Conservation (phyloP, 2,329 filamentous ascomycete genomes). For the Aureobasidium uvarum region DNA sequence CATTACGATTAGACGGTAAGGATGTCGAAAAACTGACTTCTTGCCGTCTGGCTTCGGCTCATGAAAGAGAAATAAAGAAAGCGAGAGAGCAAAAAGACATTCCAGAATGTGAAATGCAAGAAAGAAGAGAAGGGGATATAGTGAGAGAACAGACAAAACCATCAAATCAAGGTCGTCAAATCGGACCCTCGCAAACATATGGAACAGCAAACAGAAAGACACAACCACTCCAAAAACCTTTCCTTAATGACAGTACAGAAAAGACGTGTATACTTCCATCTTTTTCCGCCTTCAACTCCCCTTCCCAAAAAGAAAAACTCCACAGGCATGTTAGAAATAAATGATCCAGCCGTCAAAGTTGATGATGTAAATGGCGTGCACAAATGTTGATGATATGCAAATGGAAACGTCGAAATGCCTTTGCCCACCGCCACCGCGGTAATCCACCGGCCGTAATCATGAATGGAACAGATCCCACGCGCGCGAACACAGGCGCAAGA, state of each 20-base stretch:
- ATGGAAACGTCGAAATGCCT: slow-evolving; percentile 1
- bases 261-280: slow-evolving; percentile 12
- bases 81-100: not conserved
- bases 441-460: not conserved
- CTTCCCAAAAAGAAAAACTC: not conserved
- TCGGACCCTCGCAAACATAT: not conserved
- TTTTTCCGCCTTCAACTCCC: slow-evolving; percentile 15
- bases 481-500: slow-evolving; percentile 77
- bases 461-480: slow-evolving; percentile 94
- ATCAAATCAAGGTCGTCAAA: slow-evolving; percentile 4
- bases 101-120: not conserved
- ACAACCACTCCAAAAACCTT: slow-evolving; percentile 1
- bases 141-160: not conserved
- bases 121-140: slow-evolving; percentile 22
- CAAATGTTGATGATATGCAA: slow-evolving; percentile 21
- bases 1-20: slow-evolving; percentile 26
- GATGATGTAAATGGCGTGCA: slow-evolving; percentile 19
- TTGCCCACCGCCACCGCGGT: not conserved
- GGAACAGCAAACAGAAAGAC: not conserved
- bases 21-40: slow-evolving; percentile 19
- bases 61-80: not conserved
- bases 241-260: slow-evolving; percentile 6
- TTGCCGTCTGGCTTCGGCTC: slow-evolving; percentile 24
- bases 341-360: slow-evolving; percentile 22
- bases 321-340: slow-evolving; percentile 14